phyloP scores from a whole-genome alignment of 805 yeast species.

The Metschnikowia chrysomelidarum region DNA sequence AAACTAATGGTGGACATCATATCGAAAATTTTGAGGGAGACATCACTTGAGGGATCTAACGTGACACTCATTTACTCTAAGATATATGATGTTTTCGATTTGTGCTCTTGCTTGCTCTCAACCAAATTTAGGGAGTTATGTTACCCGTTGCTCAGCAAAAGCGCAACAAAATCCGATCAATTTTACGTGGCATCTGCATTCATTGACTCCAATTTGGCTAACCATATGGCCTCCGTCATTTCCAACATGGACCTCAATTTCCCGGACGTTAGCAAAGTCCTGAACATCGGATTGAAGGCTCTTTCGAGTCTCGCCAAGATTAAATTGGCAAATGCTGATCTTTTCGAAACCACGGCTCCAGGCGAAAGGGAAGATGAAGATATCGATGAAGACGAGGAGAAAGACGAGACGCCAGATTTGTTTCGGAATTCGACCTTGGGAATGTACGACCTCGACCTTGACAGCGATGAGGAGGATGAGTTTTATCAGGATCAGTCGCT shows the following conservation, averaged over 20 bases:
- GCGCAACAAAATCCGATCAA: conserved; percentile 55
- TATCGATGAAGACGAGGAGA: conserved; percentile 51
- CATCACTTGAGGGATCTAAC: conserved; percentile 31
- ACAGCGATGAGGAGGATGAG: conserved; percentile 59
- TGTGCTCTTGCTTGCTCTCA: conserved; percentile 45
- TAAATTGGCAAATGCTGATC: conserved; percentile 54
- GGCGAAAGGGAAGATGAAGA: conserved; percentile 51
- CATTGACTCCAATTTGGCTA: conserved; percentile 64
- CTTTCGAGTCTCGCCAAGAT: conserved; percentile 55
- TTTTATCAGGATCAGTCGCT: conserved; percentile 34
- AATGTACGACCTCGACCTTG: conserved; percentile 84
- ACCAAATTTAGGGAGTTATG: conserved; percentile 39
- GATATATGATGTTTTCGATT: conserved; percentile 50
- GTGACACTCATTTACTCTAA: conserved; percentile 52
- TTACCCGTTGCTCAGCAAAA: conserved; percentile 46
- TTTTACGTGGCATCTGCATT: conserved; percentile 63
- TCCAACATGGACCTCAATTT: conserved; percentile 71
- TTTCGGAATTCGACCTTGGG: conserved; percentile 88
- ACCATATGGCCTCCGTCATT: conserved; percentile 55
- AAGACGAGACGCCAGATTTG: conserved; percentile 79
- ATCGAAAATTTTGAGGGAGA: conserved; percentile 58
- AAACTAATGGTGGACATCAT: conserved; percentile 70
- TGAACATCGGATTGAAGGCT: conserved; percentile 59
- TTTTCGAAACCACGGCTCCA: conserved; percentile 49
- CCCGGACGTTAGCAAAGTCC: conserved; percentile 59